Conservation (phyloP, 2,329 filamentous ascomycete species). For the Colletotrichum graminicola region DNA sequence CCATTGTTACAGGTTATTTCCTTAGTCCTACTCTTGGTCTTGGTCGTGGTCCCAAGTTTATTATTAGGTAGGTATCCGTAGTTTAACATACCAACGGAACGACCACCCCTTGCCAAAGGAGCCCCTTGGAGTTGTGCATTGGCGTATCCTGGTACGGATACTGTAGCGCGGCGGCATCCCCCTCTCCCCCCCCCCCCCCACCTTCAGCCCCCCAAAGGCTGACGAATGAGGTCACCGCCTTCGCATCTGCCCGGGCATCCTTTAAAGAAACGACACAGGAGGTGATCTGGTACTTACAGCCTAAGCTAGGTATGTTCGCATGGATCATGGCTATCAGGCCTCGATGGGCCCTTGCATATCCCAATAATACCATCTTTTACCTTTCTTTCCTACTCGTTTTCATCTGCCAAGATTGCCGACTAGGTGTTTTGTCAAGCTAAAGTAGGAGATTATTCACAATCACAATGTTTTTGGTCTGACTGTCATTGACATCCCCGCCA, state of each 20-base stretch:
- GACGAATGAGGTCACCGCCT: slow-evolving; percentile 40
- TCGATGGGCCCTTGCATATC: slow-evolving; percentile 23
- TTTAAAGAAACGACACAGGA: slow-evolving; percentile 23
- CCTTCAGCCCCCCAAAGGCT: slow-evolving; percentile 20
- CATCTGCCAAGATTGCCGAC: background rate
- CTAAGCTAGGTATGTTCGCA: background rate
- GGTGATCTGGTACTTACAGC: slow-evolving; percentile 13
- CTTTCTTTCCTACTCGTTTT: background rate
- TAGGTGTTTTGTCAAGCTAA: background rate
- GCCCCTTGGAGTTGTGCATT: slow-evolving; percentile 8
- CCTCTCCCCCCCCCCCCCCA: slow-evolving; percentile 39
- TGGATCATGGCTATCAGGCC: slow-evolving; percentile 32
- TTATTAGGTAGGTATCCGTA: too few species aligned
- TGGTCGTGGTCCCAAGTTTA: background rate
- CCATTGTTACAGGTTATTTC: background rate
- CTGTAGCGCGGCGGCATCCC: slow-evolving; percentile 32
- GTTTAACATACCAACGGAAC: background rate
- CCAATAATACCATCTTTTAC: background rate
- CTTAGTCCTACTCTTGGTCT: background rate
- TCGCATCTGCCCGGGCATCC: slow-evolving; percentile 13
- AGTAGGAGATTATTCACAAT: background rate
- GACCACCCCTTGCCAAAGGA: too few species aligned
- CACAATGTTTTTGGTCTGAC: background rate
- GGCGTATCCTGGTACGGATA: slow-evolving; percentile 6
- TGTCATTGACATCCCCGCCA: background rate